phyloP scores from a whole-genome alignment of 129 eudicot genomes.

The Pulicaria dysenterica region DNA sequence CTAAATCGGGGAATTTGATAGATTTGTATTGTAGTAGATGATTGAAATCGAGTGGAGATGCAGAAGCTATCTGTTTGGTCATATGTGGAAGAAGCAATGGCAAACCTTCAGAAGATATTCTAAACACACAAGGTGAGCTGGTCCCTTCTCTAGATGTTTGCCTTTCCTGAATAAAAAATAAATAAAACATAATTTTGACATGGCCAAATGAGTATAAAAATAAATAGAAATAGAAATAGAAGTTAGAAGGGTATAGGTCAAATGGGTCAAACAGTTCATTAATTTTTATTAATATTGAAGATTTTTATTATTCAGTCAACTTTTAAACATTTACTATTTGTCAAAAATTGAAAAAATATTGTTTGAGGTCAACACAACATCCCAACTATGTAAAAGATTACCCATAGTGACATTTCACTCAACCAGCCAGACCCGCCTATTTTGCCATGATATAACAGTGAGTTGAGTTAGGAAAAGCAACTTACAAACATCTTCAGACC shows the following conservation, averaged over 20 bases:
- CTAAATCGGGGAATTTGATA: slow-evolving; percentile 76
- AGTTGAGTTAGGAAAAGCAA: slow-evolving; percentile 9
- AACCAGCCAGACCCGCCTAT: not conserved
- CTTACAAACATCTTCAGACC: slow-evolving; percentile 99
- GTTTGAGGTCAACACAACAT: not conserved
- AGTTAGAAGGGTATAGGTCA: not conserved
- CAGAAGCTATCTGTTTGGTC: slow-evolving; percentile 75
- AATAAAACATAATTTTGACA: not conserved
- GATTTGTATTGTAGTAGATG: slow-evolving; percentile 82
- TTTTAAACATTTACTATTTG: not conserved
- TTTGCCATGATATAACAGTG: not conserved
- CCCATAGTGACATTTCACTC: not conserved
- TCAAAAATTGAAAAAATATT: not conserved
- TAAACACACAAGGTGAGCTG: slow-evolving; percentile 63
- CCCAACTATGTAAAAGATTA: not conserved
- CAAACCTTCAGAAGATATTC: slow-evolving; percentile 98
- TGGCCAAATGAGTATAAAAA: not conserved
- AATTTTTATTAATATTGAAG: too few species aligned
- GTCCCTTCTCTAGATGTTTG: slow-evolving; percentile 89
- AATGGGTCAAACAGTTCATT: not conserved
- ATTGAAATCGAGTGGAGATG: slow-evolving; percentile 71
- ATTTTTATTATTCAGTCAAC: not conserved
- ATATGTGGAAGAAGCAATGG: slow-evolving; percentile 87
- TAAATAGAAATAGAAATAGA: not conserved
- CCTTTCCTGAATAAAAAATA: slow-evolving; percentile 67